A percentile compares a stretch with the other conserved stretches of the same genome.
Evolutionary conservation across 2,329 filamentous ascomycete species (phyloP).

Genomic region (Fusarium coicis): DNA sequence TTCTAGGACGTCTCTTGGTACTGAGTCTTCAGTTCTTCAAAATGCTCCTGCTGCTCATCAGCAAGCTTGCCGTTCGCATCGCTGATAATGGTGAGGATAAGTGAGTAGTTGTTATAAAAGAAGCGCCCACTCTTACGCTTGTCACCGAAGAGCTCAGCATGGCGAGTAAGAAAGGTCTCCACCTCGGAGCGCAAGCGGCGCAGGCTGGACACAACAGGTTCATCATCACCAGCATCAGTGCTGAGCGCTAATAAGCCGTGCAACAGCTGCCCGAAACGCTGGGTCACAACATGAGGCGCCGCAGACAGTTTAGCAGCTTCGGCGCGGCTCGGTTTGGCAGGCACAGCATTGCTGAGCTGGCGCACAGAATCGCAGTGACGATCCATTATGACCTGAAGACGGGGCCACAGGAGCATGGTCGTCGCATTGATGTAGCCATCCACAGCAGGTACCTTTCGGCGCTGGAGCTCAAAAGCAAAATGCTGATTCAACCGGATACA

Average conservation of each 20-base stretch:
- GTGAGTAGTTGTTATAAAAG: constrained; percentile 93
- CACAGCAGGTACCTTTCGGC: constrained; percentile 86
- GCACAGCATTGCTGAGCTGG: constrained; percentile 65
- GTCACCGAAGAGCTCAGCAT: constrained; percentile 81
- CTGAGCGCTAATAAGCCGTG: constrained; percentile 86
- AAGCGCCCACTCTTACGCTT: constrained; percentile 86
- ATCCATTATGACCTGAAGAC: constrained; percentile 94
- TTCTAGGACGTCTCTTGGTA: constrained; percentile 58
- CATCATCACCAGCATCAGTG: constrained; percentile 91
- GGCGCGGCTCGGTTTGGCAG: constrained; percentile 55
- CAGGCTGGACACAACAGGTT: constrained; percentile 87
- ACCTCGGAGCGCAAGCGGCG: constrained; percentile 81
- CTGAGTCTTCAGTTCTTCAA: constrained; percentile 72
- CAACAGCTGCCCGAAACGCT: constrained; percentile 93
- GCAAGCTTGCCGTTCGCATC: constrained; percentile 79
- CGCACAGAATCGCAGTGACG: constrained; percentile 89
- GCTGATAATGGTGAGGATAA: constrained; percentile 92
- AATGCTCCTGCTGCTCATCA: constrained; percentile 78
- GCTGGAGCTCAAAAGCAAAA: constrained; percentile 91
- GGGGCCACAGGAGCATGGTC: constrained; percentile 95
- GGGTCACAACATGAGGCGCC: constrained; percentile 90
- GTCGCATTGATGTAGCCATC: constrained; percentile 95
- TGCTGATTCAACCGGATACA: constrained; percentile 94
- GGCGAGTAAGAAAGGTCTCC: constrained; percentile 82
- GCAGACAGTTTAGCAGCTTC: constrained; percentile 73